Base-by-base conservation (phyloP, 225 moss, liverwort and hornwort genomes). In the Antitrichia curtipendula region DNA sequence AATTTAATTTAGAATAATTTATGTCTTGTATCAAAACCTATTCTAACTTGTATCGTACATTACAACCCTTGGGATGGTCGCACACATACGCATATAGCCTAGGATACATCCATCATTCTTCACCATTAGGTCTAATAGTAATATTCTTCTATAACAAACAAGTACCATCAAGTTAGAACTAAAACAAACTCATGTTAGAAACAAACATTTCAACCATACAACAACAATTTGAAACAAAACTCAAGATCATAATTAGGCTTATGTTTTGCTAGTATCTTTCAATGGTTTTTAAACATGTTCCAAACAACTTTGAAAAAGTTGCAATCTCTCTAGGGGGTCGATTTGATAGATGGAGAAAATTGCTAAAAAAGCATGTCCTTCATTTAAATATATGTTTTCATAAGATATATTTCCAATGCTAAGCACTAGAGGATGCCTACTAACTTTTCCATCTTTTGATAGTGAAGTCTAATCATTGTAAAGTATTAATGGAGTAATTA, bases 391-490 rank as follows among this genome's bases (percentile, higher is more conserved):
- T 62, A 8, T 64, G 2, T 64, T 40, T 69, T 69, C 13, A 38
- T 3, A 40, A 23, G 69, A 40, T 38, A 68, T 68, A 40, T 40
- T 68, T 38, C 4, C 13, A 12, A 40, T 68, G 7, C 3, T 66
- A 1, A 38, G 12, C 12, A 66, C 4, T n/a, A 66, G 12, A 40
- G 1, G 23, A 68, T 72, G 29, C 2, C 45, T 3, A 45, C 28
- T 45, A 29, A 45, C 45, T 72, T 72, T 72, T 45, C 10, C 6
- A 2, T 45, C 45, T 29, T 72, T 72, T 45, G 45, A 45, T 1
- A 45, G 0, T 29, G 16, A 72, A 72, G 3, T 72, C 0, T 28
- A 1, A 72, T 72, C 0, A 0, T 0, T 28, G 6, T 72, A 45
- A 45, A 72, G 2, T 72, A 45, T 72, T 4, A 16, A 72, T 4